Evolutionary conservation across 306 rosid species (phyloP).

Genomic region (Fagus crenata): DNA sequence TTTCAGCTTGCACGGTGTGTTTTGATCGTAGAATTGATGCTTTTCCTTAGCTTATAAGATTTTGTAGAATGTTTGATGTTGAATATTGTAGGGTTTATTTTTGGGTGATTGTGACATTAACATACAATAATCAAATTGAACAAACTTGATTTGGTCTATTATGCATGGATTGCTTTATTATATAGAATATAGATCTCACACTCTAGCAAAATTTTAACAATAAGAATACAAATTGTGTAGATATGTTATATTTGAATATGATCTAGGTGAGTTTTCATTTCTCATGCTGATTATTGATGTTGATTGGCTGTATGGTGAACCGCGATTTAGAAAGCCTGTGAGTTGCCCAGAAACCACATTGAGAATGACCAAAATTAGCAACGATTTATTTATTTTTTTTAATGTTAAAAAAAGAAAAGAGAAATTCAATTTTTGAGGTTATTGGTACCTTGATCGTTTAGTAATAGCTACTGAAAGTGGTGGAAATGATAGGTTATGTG

Average conservation of each 20-base stretch:
- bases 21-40: no score
- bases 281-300: background rate
- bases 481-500: constrained; percentile 15
- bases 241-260: constrained; percentile 5
- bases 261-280: background rate
- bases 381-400: background rate
- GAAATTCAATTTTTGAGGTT: background rate
- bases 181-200: background rate
- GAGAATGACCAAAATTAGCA: background rate
- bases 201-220: no score
- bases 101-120: no score
- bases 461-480: constrained; percentile 6
- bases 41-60: no score
- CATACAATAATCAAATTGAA: background rate
- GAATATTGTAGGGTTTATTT: no score
- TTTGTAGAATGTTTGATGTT: no score
- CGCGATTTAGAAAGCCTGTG: background rate
- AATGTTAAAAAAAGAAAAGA: background rate
- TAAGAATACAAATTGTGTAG: background rate
- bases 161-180: background rate
- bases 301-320: background rate
- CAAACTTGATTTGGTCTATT: constrained; percentile 4
- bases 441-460: constrained; percentile 3
- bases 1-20: background rate
- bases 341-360: background rate